Evolutionary conservation across 2,329 filamentous ascomycete genomes (phyloP), one percentile per base, ranked within the genome.

Genomic region (Penicillium sp.): DNA sequence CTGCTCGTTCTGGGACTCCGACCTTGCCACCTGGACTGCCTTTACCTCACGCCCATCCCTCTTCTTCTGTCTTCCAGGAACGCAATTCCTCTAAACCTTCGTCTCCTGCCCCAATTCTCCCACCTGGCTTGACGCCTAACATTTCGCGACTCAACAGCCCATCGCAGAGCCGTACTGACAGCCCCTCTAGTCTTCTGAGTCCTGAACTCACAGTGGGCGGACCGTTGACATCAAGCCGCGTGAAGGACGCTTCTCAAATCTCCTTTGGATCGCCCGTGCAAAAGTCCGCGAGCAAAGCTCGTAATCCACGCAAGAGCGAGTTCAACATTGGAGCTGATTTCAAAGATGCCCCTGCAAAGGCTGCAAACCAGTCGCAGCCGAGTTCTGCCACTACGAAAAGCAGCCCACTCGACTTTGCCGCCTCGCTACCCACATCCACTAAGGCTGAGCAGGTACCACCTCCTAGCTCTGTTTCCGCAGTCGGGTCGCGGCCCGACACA

Each of bases 401-500:
- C 14, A 74, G 72, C 45, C 70, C 71, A 6, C 67, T 73, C n/a
- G 74, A 69, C 43, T 57, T 75, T 8, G 67, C 70, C 42, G 60
- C 71, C 16, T 64, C 72, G 1, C 57, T 69, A 11, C 58, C 63
- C 14, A 24, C 55, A 42, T 54, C 65, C 11, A 42, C 54, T 10
- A 74, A 72, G 45, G 57, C 56, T 14, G 69, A 72, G 26, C 62
- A 64, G 14, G 52, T 55, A 11, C 45, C 70, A 40, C 63, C 64
- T n/a, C 56, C 71, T 32, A 64, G 67, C 14, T 63, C 71, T 10
- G 60, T 66, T 22, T 69, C 67, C 48, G 74, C 73, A 42, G 66
- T 76, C 24, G 71, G 71, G 26, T 78, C 81, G 56, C 77, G 81
- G 24, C 78, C 82, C 24, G 79, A 81, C 58, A 79, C 79, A 31